A percentile compares a stretch with the other conserved stretches of the same genome.
Conservation (phyloP, 495 filamentous ascomycete species). For the Cairneyella variabilis region DNA sequence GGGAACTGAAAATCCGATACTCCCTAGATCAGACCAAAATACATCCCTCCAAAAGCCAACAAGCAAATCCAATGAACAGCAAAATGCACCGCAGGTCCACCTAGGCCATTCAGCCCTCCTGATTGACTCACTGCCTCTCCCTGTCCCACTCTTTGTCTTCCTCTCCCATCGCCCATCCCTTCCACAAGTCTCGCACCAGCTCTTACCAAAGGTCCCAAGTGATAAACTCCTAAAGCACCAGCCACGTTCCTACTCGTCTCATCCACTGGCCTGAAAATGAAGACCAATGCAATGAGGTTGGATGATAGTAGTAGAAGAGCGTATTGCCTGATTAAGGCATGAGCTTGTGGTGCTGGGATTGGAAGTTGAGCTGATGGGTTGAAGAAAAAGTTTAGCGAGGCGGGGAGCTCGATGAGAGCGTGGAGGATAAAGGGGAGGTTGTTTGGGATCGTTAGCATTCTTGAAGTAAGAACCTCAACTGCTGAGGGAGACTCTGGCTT, state of each 20-base stretch:
- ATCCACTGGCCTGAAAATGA: slow-evolving; percentile 21
- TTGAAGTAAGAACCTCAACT: too few relatives aligned
- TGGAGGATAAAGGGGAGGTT: slow-evolving; percentile 31
- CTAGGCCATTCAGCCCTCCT: slow-evolving; percentile 11
- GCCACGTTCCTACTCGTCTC: slow-evolving; percentile 24
- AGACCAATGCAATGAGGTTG: slow-evolving; percentile 30
- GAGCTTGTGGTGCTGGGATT: slow-evolving; percentile 25
- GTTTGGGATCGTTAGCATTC: neutral
- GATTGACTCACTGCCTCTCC: neutral
- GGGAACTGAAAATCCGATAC: too few relatives aligned
- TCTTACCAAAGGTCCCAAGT: slow-evolving; percentile 30
- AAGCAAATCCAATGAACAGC: slow-evolving; percentile 17
- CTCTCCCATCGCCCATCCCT: neutral
- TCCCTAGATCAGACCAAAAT: too few relatives aligned
- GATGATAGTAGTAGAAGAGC: slow-evolving; percentile 30
- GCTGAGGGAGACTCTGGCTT: too few relatives aligned
- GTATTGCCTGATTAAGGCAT: slow-evolving; percentile 33
- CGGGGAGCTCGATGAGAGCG: slow-evolving; percentile 31
- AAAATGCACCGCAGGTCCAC: slow-evolving; percentile 20
- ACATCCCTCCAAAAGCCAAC: neutral
- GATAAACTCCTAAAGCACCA: slow-evolving; percentile 31
- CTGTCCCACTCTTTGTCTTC: neutral
- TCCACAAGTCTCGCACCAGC: slow-evolving; percentile 18
- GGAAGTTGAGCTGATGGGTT: slow-evolving; percentile 28
- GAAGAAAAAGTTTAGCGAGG: slow-evolving; percentile 31